These are phyloP conservation scores for Phialophora macrospora DNA, from an alignment of 2,329 filamentous ascomycete genomes.

Conservation along the genomic window DNA sequence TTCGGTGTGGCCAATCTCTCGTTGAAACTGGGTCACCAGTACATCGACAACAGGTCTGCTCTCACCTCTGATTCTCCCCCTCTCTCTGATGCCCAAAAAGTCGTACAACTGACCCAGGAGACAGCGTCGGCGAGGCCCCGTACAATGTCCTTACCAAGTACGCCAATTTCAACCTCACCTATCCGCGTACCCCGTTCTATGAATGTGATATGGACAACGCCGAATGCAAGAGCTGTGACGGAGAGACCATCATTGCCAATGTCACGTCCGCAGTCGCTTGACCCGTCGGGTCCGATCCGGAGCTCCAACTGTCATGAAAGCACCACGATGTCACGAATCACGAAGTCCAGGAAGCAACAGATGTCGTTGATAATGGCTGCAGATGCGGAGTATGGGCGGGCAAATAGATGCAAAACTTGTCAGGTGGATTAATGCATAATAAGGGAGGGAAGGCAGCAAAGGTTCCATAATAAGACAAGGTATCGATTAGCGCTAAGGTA, in stretches of 20 bases:
- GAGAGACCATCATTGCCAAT: constrained; percentile 29
- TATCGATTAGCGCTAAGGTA: background rate
- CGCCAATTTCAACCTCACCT: constrained; percentile 31
- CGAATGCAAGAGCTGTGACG: constrained; percentile 28
- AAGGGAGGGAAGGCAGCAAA: background rate
- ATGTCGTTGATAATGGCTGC: background rate
- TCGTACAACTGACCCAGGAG: background rate
- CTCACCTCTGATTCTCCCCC: background rate
- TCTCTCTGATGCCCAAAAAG: background rate
- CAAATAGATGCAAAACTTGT: background rate
- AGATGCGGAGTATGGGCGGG: background rate
- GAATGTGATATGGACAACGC: constrained; percentile 32
- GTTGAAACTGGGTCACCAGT: constrained; percentile 32
- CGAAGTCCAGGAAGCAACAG: background rate
- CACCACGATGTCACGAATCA: background rate
- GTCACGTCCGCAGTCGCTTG: constrained; percentile 32
- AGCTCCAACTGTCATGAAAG: background rate
- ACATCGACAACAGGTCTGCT: constrained; percentile 35
- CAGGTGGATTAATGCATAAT: background rate
- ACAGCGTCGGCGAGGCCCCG: constrained; percentile 31
- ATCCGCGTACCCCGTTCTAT: constrained; percentile 29
- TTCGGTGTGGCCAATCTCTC: constrained; percentile 33
- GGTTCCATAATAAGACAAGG: background rate
- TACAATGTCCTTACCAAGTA: constrained; percentile 37
- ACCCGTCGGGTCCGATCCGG: background rate